Conservation (phyloP, 2,329 filamentous ascomycete genomes). For the Talaromyces sp. region DNA sequence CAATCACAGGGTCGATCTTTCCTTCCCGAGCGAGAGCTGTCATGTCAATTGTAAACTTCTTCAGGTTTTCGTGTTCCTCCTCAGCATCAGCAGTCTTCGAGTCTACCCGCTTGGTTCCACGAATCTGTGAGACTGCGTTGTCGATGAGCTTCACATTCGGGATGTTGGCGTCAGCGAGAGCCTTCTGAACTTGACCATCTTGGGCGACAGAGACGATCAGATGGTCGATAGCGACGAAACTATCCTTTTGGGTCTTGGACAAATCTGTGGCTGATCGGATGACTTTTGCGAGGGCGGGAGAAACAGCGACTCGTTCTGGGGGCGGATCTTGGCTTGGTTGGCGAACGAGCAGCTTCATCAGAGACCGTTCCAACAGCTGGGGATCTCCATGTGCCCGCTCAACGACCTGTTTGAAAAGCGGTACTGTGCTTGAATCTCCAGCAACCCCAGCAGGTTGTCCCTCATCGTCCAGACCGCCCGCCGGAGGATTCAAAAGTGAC, state of each 20-base stretch:
- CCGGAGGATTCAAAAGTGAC: slow-evolving; percentile 47
- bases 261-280: slow-evolving; percentile 82
- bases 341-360: slow-evolving; percentile 90
- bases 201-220: slow-evolving; percentile 83
- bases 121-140: slow-evolving; percentile 84
- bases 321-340: slow-evolving; percentile 93
- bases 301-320: slow-evolving; percentile 80
- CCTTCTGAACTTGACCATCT: slow-evolving; percentile 69
- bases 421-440: slow-evolving; percentile 60
- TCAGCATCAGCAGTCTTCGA: slow-evolving; percentile 93
- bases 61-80: slow-evolving; percentile 88
- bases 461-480: slow-evolving; percentile 52
- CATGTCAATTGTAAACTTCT: slow-evolving; percentile 99
- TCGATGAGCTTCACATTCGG: slow-evolving; percentile 89
- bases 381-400: slow-evolving; percentile 91
- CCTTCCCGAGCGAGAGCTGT: slow-evolving; percentile 93
- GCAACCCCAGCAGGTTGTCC: slow-evolving; percentile 67
- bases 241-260: slow-evolving; percentile 97
- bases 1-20: slow-evolving; percentile 97
- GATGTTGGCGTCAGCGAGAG: slow-evolving; percentile 81
- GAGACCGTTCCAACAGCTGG: slow-evolving; percentile 79
- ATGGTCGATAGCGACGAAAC: slow-evolving; percentile 91
- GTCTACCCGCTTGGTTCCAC: slow-evolving; percentile 89
- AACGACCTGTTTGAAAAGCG: slow-evolving; percentile 92
- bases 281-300: slow-evolving; percentile 77